phyloP scores from a whole-genome alignment of 495 filamentous ascomycete genomes.

The Penicillium crystallinum region DNA sequence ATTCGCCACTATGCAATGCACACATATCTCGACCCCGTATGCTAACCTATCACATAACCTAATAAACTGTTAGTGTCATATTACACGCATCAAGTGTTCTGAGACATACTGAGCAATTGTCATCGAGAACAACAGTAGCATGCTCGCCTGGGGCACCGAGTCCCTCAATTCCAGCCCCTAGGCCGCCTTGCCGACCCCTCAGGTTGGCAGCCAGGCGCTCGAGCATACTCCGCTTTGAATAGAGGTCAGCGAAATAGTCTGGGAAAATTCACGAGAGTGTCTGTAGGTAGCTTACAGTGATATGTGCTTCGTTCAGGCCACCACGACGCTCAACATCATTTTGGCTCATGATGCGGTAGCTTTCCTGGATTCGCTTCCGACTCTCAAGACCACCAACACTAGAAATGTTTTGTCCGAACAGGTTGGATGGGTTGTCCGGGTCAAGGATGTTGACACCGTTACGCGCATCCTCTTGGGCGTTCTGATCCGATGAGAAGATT shows the following conservation, averaged over 20 bases:
- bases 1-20: not conserved
- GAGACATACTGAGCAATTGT: conserved; percentile 40
- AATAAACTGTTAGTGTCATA: not conserved
- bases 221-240: conserved; percentile 56
- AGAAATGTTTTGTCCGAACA: conserved; percentile 14
- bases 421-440: conserved; percentile 35
- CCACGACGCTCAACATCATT: conserved; percentile 61
- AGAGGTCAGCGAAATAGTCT: conserved; percentile 9
- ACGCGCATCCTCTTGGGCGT: conserved; percentile 53
- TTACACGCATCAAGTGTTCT: not conserved
- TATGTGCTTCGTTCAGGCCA: conserved; percentile 55
- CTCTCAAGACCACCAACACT: conserved; percentile 46
- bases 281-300: conserved; percentile 51
- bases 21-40: not conserved
- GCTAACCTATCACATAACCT: conserved; percentile 22
- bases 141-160: not conserved
- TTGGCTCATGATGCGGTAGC: conserved; percentile 58
- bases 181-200: conserved; percentile 29
- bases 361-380: conserved; percentile 54
- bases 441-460: conserved; percentile 51
- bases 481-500: conserved; percentile 63
- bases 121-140: conserved; percentile 32
- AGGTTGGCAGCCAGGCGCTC: conserved; percentile 48
- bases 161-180: conserved; percentile 8
- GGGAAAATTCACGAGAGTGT: not conserved